These are phyloP conservation scores for Pontederia paniculata DNA, from an alignment of 176 grass and related monocot genomes.

Conservation along the genomic window DNA sequence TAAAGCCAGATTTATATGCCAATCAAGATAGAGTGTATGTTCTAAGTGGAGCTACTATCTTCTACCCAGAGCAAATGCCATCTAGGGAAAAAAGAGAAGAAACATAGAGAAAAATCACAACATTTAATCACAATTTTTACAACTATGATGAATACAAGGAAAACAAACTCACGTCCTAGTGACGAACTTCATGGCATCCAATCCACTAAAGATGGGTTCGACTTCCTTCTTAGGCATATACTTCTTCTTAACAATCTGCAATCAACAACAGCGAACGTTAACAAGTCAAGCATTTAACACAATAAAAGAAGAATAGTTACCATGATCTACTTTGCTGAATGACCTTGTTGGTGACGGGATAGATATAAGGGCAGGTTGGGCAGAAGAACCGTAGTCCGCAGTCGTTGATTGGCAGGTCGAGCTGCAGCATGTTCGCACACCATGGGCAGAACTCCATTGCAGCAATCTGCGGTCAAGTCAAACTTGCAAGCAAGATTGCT, in stretches of 20 bases:
- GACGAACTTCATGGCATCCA: conserved; percentile 35
- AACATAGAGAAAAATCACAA: not conserved
- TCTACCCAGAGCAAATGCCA: not conserved
- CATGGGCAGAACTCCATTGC: conserved; percentile 73
- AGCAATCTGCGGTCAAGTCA: too few relatives aligned
- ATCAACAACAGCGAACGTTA: not conserved
- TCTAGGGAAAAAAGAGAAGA: not conserved
- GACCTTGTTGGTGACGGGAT: conserved; percentile 51
- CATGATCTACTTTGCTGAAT: not conserved
- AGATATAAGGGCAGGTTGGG: conserved; percentile 64
- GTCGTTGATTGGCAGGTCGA: conserved; percentile 40
- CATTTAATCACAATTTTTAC: not conserved
- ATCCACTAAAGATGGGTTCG: conserved; percentile 43
- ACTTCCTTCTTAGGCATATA: conserved; percentile 47
- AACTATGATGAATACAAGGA: conserved; percentile 5
- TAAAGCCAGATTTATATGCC: too few relatives aligned
- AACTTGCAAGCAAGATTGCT: too few relatives aligned
- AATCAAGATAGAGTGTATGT: too few relatives aligned
- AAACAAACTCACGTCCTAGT: conserved; percentile 39
- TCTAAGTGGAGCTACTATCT: not conserved
- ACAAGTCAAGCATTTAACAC: not conserved
- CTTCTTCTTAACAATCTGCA: conserved; percentile 61
- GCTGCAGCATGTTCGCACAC: conserved; percentile 62
- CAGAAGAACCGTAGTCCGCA: conserved; percentile 48
- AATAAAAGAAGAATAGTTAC: conserved; percentile 7